Conservation (phyloP, 805 yeast species). For the Pichia heedii region DNA sequence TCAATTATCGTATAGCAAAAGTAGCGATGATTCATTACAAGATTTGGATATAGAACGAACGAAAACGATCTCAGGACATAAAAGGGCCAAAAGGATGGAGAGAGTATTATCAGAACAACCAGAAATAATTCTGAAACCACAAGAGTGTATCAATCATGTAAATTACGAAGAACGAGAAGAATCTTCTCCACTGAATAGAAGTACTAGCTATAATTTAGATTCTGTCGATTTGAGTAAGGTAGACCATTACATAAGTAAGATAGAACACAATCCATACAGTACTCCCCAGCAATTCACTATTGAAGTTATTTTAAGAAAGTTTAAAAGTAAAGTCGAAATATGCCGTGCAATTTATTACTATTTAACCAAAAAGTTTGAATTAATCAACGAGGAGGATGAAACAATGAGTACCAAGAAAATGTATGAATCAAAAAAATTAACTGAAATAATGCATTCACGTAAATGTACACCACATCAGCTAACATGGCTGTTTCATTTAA, state of each 20-base stretch:
- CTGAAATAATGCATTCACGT: constrained; percentile 21
- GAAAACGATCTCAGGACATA: constrained; percentile 56
- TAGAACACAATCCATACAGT: constrained; percentile 31
- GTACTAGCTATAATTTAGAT: constrained; percentile 14
- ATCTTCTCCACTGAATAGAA: background rate
- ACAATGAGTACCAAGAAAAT: constrained; percentile 24
- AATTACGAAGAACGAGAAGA: constrained; percentile 38
- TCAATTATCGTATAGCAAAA: background rate
- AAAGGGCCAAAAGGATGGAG: constrained; percentile 61
- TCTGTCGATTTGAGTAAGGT: constrained; percentile 29
- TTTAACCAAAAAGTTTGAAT: constrained; percentile 49
- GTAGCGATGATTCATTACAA: background rate
- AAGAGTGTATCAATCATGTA: constrained; percentile 34
- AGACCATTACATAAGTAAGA: constrained; percentile 33
- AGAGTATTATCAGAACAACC: constrained; percentile 53
- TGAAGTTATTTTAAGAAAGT: constrained; percentile 47
- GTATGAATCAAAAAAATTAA: constrained; percentile 19
- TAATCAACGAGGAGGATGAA: constrained; percentile 31
- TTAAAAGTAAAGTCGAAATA: constrained; percentile 45
- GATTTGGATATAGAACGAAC: constrained; percentile 55
- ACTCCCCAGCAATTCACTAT: constrained; percentile 26
- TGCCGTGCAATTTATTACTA: constrained; percentile 58
- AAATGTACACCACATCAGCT: constrained; percentile 45
- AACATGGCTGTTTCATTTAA: constrained; percentile 64
- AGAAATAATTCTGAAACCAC: constrained; percentile 56